Base-by-base conservation (phyloP, 345 rosid species). In the Boechera divaricarpa region DNA sequence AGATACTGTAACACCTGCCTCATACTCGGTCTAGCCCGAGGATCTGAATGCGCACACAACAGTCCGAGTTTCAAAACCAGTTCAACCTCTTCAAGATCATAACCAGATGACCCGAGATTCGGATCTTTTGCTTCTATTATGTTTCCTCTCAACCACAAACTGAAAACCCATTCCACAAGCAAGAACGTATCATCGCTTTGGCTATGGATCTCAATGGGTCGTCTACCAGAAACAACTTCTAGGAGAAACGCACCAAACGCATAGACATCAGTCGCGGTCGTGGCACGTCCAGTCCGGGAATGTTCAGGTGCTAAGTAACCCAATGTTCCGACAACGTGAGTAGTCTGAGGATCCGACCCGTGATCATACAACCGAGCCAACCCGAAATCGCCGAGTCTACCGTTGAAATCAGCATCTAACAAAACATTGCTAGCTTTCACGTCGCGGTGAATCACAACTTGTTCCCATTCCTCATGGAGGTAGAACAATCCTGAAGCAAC, bases 251-350 rank as follows among this genome's bases (percentile, higher is more conserved):
- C 87, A n/a, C 89, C 94, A 58, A 85, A 89, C 4, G 90, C 82
- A 31, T 75, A 89, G 2, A 86, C 90, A 70, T 89, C 90, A 0
- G 84, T 83, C 1, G 80, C 74, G 0, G 84, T 79, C 0, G 88
- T 86, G 16, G 90, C 86, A 53, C 83, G 86, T 10, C 94, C 94
- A 0, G 85, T 85, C 39, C 90, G 33, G 1, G 81, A 74, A 60
- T 82, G 85, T 42, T 89, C 91, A 5, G 94, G 94, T 4, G 94
- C 94, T 4, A 87, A 72, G 78, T 89, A 89, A 2, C 91, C 94
- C 24, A 85, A 72, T 1, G 91, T 90, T 0, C 94, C 90, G 1
- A 79, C 91, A 1, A 87, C 65, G 4, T 71, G 86, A 13, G 94
- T 90, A 0, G 91, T 87, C 69, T 78, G 88, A 11, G 90, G 90